These are phyloP conservation scores for Fusarium avenaceum DNA, from an alignment of 2,329 filamentous ascomycete genomes.

Conservation along the genomic window DNA sequence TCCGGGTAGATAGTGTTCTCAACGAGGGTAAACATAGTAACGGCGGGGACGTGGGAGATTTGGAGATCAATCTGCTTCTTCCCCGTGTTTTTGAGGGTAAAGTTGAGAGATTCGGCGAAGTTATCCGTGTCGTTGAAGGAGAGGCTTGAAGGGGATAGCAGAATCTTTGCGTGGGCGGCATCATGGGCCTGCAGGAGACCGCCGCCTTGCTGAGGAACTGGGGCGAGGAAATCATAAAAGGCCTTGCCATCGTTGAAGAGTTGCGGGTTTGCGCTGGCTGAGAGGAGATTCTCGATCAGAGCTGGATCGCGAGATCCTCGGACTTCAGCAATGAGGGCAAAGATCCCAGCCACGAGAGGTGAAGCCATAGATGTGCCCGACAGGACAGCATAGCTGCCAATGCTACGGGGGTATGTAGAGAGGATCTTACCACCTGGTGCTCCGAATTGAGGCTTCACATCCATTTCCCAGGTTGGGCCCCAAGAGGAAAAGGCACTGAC, in stretches of 20 bases:
- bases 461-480: slow-evolving; percentile 72
- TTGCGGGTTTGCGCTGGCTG: slow-evolving; percentile 63
- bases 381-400: slow-evolving; percentile 64
- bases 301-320: slow-evolving; percentile 66
- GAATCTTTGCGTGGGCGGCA: slow-evolving; percentile 66
- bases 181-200: slow-evolving; percentile 72
- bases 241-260: slow-evolving; percentile 61
- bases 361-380: slow-evolving; percentile 73
- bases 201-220: slow-evolving; percentile 71
- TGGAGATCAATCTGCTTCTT: slow-evolving; percentile 63
- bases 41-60: slow-evolving; percentile 64
- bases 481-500: slow-evolving; percentile 68
- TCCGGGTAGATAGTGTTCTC: slow-evolving; percentile 54
- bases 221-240: slow-evolving; percentile 60
- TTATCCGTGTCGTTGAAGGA: slow-evolving; percentile 75
- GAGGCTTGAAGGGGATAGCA: slow-evolving; percentile 68
- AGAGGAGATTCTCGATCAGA: slow-evolving; percentile 63
- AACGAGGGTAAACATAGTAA: slow-evolving; percentile 66
- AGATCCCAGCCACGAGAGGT: slow-evolving; percentile 67
- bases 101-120: slow-evolving; percentile 63
- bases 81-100: slow-evolving; percentile 69
- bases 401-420: slow-evolving; percentile 65
- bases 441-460: slow-evolving; percentile 68
- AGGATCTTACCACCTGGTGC: slow-evolving; percentile 70
- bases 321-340: slow-evolving; percentile 66